Percentiles rank a stretch among this genome's conserved stretches.
Evolutionary conservation across 1,284 basidiomycete species (phyloP).

Genomic region (Malassezia pachydermatis): DNA sequence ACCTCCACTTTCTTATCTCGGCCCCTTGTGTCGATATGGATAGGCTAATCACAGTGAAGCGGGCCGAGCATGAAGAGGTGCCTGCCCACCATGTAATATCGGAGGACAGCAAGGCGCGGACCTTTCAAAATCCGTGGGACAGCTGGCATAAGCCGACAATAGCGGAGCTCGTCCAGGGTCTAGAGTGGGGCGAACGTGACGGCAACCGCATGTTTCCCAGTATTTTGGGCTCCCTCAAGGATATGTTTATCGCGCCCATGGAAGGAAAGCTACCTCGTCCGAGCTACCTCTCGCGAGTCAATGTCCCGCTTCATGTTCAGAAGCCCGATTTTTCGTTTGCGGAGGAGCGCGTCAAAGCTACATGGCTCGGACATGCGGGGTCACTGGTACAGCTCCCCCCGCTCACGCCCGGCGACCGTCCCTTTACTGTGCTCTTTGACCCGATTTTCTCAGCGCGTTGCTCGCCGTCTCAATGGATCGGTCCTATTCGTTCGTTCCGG

Average conservation of each 20-base stretch:
- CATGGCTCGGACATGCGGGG: conserved; percentile 44
- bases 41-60: neutral
- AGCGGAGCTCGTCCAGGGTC: conserved; percentile 28
- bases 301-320: conserved; percentile 20
- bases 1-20: too few relatives aligned
- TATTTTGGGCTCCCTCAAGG: neutral
- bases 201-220: neutral
- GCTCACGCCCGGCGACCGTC: conserved; percentile 6
- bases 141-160: conserved; percentile 34
- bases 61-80: conserved; percentile 1
- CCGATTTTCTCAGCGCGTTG: conserved; percentile 44
- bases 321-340: conserved; percentile 22
- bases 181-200: conserved; percentile 31
- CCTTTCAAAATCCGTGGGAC: conserved; percentile 40
- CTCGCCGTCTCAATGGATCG: conserved; percentile 36
- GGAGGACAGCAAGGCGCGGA: conserved; percentile 15
- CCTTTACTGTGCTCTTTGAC: conserved; percentile 35
- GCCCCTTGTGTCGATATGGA: neutral
- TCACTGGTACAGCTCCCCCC: conserved; percentile 34
- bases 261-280: neutral
- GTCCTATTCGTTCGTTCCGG: conserved; percentile 30
- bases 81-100: conserved; percentile 19
- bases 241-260: too few relatives aligned
- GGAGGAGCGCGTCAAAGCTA: conserved; percentile 16
- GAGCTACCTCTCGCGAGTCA: too few relatives aligned